Base-by-base conservation (phyloP, 129 eudicot species). In the Centaurea solstitialis region DNA sequence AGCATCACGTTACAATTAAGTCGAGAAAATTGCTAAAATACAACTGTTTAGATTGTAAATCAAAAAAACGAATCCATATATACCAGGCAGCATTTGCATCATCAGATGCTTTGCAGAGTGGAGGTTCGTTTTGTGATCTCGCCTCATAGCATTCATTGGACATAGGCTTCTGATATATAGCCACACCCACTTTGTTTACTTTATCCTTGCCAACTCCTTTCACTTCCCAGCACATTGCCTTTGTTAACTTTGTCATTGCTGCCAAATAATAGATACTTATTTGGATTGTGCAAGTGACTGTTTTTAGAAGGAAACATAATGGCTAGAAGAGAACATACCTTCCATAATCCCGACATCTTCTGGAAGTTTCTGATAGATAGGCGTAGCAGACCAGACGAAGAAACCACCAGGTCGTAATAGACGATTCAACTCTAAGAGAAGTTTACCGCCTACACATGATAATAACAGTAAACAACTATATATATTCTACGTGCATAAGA, bases 351-450 rank as follows among this genome's bases (percentile, higher is more conserved):
- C 97, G 75, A 86, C 97, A 86, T 93, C 98, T 88, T 93, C 98
- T 4, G 88, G 80, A 76, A 80, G 80, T 66, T 87, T 93, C 88
- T 88, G 97, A 76, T 93, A 93, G 76, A 93, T 81, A 40, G 98
- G 98, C 76, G 98, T 93, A 40, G 98, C 98, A 83, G 98, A 93
- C 98, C 98, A 93, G 23, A 93, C 97, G 81, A 93, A 93, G 85
- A 73, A 91, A 45, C 98, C 98, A 72, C 98, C 98, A 85, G 98
- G 98, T 76, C 98, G 90, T 73, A 93, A 68, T 37, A 93, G 79
- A 79, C 98, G 98, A 62, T 93, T 93, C 70, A 93, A 89, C 89
- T 93, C 98, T 78, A 93, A 81, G 21, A 93, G 97, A 81, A 93
- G 97, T 73, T 93, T 93, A 70, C 98, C 98, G 43, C 98, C 98